phyloP scores from a whole-genome alignment of 108 stramenopile species.

The Nitzschia sp. region DNA sequence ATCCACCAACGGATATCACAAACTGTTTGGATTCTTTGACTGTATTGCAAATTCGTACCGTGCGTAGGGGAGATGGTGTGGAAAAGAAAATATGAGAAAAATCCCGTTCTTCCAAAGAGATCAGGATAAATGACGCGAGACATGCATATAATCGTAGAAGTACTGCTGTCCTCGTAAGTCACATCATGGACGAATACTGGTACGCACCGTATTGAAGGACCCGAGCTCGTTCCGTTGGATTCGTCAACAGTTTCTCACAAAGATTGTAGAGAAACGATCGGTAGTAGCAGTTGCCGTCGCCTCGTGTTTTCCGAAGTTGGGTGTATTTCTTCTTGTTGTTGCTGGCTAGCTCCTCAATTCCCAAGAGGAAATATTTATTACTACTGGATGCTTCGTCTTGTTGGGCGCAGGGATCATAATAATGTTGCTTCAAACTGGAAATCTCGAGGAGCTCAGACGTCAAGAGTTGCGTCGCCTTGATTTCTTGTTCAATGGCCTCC shows the following conservation, averaged over 20 bases:
- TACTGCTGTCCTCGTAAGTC: background rate
- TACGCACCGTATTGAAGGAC: slow-evolving; percentile 24
- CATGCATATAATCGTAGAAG: background rate
- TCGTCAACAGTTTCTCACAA: slow-evolving; percentile 59
- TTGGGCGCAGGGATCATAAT: too few species aligned
- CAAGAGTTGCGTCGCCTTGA: slow-evolving; percentile 62
- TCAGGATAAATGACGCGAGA: background rate
- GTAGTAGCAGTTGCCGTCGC: slow-evolving; percentile 97
- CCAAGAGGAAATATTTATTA: slow-evolving; percentile 43
- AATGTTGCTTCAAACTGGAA: slow-evolving; percentile 34
- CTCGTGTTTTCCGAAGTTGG: slow-evolving; percentile 72
- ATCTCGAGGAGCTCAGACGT: slow-evolving; percentile 56
- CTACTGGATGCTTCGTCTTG: slow-evolving; percentile 1
- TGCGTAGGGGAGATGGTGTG: too few species aligned
- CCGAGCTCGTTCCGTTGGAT: slow-evolving; percentile 13
- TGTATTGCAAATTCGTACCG: too few species aligned
- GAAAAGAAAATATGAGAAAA: background rate
- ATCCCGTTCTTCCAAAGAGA: too few species aligned
- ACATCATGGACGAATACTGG: background rate
- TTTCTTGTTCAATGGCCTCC: slow-evolving; percentile 64
- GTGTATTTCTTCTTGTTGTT: slow-evolving; percentile 55
- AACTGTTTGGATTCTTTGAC: slow-evolving; percentile 33
- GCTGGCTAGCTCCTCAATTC: slow-evolving; percentile 43
- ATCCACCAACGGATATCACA: slow-evolving; percentile 48
- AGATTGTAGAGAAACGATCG: slow-evolving; percentile 86